A percentile compares a stretch with the other conserved stretches of the same genome.
Evolutionary conservation across 495 filamentous ascomycete genomes (phyloP).

Genomic region (Neurospora sp.): DNA sequence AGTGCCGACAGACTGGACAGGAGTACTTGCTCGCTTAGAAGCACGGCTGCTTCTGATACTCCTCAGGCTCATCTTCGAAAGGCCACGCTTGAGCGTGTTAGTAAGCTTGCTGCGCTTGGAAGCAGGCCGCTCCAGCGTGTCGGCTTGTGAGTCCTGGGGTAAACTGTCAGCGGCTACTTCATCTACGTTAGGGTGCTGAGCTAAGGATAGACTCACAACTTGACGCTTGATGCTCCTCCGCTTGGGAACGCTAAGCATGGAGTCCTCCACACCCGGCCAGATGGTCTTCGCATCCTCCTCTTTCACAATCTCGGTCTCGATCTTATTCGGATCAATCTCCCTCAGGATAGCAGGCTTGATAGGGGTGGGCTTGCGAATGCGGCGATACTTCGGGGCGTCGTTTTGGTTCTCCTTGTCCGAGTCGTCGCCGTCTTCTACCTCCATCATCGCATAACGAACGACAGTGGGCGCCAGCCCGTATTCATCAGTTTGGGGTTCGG

Average conservation of each 20-base stretch:
- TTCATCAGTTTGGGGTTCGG: background rate
- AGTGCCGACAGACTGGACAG: background rate
- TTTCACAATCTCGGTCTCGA: background rate
- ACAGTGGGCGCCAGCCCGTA: background rate
- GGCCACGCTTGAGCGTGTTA: background rate
- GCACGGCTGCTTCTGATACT: background rate
- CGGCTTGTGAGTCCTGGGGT: background rate
- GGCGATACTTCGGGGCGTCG: background rate
- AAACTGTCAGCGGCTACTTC: background rate
- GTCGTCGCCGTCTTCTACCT: background rate
- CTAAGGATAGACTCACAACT: background rate
- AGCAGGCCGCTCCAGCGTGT: background rate
- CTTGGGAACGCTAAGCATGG: background rate
- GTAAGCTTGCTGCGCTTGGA: slow-evolving; percentile 8
- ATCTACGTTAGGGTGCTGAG: background rate
- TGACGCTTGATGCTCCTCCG: background rate
- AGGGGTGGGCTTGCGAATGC: background rate
- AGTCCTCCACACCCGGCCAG: background rate
- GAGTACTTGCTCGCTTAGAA: background rate
- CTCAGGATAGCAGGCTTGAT: background rate
- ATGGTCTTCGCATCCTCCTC: background rate
- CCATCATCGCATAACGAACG: background rate
- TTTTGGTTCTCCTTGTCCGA: background rate
- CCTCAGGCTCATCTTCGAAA: background rate
- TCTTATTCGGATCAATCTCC: background rate